A percentile compares a stretch with the other conserved stretches of the same genome.
Conservation (phyloP, 1,139 yeast genomes). For the Saccharomyces hybrid region DNA sequence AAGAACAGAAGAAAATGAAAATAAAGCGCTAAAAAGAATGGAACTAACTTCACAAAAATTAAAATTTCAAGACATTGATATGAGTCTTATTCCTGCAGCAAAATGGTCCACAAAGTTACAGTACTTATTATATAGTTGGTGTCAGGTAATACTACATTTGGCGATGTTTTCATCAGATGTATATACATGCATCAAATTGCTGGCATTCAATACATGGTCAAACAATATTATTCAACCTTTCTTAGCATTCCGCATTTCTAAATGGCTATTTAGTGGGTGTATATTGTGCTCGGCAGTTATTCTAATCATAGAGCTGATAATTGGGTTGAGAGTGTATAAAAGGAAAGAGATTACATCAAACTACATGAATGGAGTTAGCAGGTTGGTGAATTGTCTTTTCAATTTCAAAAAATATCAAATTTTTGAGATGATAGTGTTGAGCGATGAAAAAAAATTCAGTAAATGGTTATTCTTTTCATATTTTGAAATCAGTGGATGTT, state of each 20-base stretch:
- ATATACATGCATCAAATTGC: constrained; percentile 67
- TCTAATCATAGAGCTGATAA: constrained; percentile 48
- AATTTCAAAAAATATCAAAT: constrained; percentile 65
- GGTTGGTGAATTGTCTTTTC: constrained; percentile 47
- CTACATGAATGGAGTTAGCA: constrained; percentile 61
- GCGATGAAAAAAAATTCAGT: constrained; percentile 56
- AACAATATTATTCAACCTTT: constrained; percentile 45
- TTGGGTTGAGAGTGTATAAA: constrained; percentile 52
- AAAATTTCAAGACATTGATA: constrained; percentile 11
- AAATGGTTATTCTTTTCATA: constrained; percentile 62
- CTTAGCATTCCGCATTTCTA: constrained; percentile 55
- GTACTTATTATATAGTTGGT: constrained; percentile 44
- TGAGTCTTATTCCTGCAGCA: constrained; percentile 43
- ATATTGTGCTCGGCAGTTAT: constrained; percentile 65
- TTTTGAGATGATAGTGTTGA: constrained; percentile 47
- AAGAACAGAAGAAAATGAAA: neutral
- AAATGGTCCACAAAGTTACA: constrained; percentile 45
- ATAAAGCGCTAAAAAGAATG: neutral
- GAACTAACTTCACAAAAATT: constrained; percentile 30
- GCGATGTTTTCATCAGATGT: constrained; percentile 65
- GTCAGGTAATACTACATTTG: constrained; percentile 46
- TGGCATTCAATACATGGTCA: constrained; percentile 75
- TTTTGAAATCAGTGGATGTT: constrained; percentile 58
- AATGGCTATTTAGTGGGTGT: constrained; percentile 81
- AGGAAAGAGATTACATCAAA: constrained; percentile 63